These are phyloP conservation scores for Phytopythium boreale DNA, from an alignment of 352 stramenopile species.

Conservation along the genomic window DNA sequence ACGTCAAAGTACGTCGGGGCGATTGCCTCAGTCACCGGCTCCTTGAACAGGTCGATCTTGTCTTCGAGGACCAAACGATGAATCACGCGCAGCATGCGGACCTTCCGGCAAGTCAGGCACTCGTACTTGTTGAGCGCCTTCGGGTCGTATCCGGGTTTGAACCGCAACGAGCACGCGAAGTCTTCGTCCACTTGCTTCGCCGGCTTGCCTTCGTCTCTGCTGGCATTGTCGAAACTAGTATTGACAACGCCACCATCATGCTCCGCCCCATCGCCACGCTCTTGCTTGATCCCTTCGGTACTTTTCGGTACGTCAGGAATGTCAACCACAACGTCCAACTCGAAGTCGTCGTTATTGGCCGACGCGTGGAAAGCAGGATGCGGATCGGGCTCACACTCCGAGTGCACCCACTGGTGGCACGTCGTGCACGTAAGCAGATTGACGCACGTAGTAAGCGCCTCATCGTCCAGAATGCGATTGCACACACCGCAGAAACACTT, in stretches of 20 bases:
- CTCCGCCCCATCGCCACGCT: constrained; percentile 1
- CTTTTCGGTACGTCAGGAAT: constrained; percentile 13
- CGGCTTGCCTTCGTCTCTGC: constrained; percentile 36
- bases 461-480: constrained; percentile 42
- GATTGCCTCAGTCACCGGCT: constrained; percentile 92
- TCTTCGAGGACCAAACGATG: constrained; percentile 65
- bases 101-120: constrained; percentile 76
- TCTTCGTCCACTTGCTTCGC: constrained; percentile 65
- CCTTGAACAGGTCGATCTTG: constrained; percentile 90
- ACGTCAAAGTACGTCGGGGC: constrained; percentile 92
- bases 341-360: constrained; percentile 32
- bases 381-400: constrained; percentile 71
- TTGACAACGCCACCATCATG: background rate
- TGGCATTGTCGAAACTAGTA: background rate
- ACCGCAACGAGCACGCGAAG: constrained; percentile 48
- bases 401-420: constrained; percentile 80
- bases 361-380: constrained; percentile 52
- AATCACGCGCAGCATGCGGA: constrained; percentile 68
- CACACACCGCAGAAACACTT: constrained; percentile 80
- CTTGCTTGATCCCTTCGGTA: background rate
- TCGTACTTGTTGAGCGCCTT: constrained; percentile 80
- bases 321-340: constrained; percentile 46
- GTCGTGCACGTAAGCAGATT: constrained; percentile 67
- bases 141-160: constrained; percentile 63
- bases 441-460: constrained; percentile 38